Evolutionary conservation across 257 asterid species (phyloP).

Genomic region (Haberlea rhodopensis): DNA sequence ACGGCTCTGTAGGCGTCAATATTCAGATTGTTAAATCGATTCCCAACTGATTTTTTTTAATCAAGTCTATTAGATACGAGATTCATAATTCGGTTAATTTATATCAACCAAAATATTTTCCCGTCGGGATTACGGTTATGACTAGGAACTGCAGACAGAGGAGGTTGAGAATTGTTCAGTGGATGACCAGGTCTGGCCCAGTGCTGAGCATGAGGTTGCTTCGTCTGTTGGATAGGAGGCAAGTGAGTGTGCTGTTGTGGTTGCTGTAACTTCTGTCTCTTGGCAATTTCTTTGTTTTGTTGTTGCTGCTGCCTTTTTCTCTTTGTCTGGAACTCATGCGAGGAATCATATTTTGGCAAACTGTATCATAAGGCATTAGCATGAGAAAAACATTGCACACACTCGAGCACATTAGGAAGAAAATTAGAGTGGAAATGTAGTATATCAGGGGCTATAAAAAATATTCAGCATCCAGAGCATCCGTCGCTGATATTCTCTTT

Average conservation of each 20-base stretch:
- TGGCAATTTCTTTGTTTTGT: constrained; percentile 81
- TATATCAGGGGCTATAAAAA: constrained; percentile 34
- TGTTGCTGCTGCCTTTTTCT: constrained; percentile 88
- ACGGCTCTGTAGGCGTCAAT: too few species aligned
- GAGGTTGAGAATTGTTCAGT: constrained; percentile 55
- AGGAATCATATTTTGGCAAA: constrained; percentile 86
- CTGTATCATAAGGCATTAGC: constrained; percentile 33
- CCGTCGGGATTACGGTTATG: too few species aligned
- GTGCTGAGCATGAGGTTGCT: constrained; percentile 63
- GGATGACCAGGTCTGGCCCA: constrained; percentile 62
- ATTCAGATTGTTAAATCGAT: too few species aligned
- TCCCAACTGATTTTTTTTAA: too few species aligned
- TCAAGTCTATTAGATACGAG: too few species aligned
- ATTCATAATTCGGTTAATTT: too few species aligned
- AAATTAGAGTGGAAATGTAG: neutral
- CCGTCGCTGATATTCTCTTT: constrained; percentile 88
- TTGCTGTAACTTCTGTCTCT: constrained; percentile 70
- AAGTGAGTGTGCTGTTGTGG: constrained; percentile 79
- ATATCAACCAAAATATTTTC: too few species aligned
- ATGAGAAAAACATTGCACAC: neutral
- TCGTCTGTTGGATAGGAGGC: constrained; percentile 81
- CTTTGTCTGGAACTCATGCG: constrained; percentile 98
- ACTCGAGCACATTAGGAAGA: neutral
- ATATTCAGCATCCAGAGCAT: constrained; percentile 94
- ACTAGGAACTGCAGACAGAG: constrained; percentile 53